Percentiles rank a stretch among this genome's conserved stretches.
Evolutionary conservation across 345 rosid species (phyloP).

Genomic region (Euphorbia pulcherrima): DNA sequence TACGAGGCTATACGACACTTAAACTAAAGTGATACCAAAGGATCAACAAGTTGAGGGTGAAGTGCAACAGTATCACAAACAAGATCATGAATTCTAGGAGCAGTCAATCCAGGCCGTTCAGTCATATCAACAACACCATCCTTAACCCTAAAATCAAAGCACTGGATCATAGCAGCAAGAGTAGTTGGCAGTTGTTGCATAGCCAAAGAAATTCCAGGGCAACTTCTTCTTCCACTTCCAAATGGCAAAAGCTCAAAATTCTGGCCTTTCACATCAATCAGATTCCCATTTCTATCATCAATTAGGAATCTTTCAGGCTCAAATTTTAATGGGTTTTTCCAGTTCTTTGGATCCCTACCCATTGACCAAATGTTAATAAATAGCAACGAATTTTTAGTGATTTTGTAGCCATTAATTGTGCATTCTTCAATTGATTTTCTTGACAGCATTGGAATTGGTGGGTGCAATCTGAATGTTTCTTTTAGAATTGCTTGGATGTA

Average conservation of each 20-base stretch:
- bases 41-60: neutral
- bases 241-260: constrained; percentile 42
- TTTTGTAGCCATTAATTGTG: constrained; percentile 28
- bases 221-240: constrained; percentile 46
- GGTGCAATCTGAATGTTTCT: constrained; percentile 49
- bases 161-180: constrained; percentile 43
- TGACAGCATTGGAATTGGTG: constrained; percentile 38
- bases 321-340: constrained; percentile 37
- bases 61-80: constrained; percentile 32
- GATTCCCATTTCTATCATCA: too few relatives aligned
- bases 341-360: constrained; percentile 39
- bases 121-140: constrained; percentile 27
- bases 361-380: constrained; percentile 42
- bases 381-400: constrained; percentile 27
- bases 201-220: constrained; percentile 44
- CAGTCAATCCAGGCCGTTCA: constrained; percentile 40
- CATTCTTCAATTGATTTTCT: constrained; percentile 31
- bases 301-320: constrained; percentile 36
- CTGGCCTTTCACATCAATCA: constrained; percentile 35
- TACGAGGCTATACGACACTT: too few relatives aligned
- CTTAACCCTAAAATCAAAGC: constrained; percentile 38
- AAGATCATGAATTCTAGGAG: constrained; percentile 37
- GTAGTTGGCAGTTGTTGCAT: constrained; percentile 31
- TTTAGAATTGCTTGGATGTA: constrained; percentile 43
- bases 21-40: neutral